Percentiles rank a stretch among this genome's conserved stretches.
These are phyloP conservation scores for Thelephora aurantiotincta DNA, from an alignment of 768 basidiomycete genomes.

Conservation along the genomic window DNA sequence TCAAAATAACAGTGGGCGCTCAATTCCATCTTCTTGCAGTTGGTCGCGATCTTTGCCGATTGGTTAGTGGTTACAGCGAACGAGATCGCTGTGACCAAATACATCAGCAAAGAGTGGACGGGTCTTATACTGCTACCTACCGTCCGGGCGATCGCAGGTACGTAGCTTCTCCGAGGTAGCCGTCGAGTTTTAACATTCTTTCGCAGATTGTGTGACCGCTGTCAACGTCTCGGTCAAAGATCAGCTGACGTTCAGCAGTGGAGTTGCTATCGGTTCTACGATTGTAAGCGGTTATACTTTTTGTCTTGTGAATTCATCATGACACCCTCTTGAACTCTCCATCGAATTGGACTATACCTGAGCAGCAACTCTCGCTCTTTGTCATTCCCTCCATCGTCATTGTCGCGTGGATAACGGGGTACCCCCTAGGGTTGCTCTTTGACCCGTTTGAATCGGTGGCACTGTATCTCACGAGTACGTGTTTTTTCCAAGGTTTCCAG, in stretches of 20 bases:
- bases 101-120: constrained; percentile 78
- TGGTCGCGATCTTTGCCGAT: constrained; percentile 51
- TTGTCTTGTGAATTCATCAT: too few species aligned
- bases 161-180: constrained; percentile 3
- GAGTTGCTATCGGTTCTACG: constrained; percentile 71
- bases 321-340: too few species aligned
- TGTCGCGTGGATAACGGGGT: constrained; percentile 69
- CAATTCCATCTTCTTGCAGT: constrained; percentile 11
- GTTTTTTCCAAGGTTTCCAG: neutral
- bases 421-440: constrained; percentile 70
- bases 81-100: constrained; percentile 35
- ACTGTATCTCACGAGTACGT: constrained; percentile 34
- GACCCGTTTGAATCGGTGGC: constrained; percentile 71
- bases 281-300: constrained; percentile 31
- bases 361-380: constrained; percentile 16
- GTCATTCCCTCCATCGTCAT: constrained; percentile 41
- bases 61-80: constrained; percentile 78
- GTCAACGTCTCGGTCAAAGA: constrained; percentile 81
- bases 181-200: neutral
- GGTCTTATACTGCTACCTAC: constrained; percentile 81
- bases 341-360: too few species aligned
- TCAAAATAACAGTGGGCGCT: neutral
- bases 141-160: constrained; percentile 69
- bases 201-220: constrained; percentile 73
- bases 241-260: constrained; percentile 71